phyloP scores from a whole-genome alignment of 1,284 basidiomycete species.

The Golubevia pallescens region DNA sequence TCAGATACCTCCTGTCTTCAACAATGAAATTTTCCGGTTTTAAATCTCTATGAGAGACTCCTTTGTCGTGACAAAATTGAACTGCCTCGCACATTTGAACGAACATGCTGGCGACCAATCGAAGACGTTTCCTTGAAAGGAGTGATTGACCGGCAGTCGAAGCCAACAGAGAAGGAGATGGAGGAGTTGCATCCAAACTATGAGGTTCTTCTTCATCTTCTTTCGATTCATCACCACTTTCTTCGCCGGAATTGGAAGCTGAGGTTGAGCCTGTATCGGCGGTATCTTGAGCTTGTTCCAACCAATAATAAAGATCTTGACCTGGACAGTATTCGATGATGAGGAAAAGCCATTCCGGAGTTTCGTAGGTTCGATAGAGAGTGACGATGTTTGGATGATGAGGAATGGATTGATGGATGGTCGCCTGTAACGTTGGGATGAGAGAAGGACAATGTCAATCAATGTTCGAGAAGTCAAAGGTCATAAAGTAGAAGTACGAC shows the following conservation, averaged over 20 bases:
- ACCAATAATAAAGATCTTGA: slow-evolving; percentile 88
- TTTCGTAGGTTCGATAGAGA: slow-evolving; percentile 75
- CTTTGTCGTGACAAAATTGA: slow-evolving; percentile 89
- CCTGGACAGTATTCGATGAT: slow-evolving; percentile 92
- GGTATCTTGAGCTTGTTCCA: slow-evolving; percentile 71
- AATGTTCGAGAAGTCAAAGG: slow-evolving; percentile 1
- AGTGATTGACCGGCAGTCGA: slow-evolving; percentile 79
- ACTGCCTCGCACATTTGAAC: slow-evolving; percentile 97
- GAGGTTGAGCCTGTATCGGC: slow-evolving; percentile 29
- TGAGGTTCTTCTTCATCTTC: slow-evolving; percentile 9
- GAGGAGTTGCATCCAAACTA: slow-evolving; percentile 69
- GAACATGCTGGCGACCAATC: slow-evolving; percentile 95
- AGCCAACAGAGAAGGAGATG: slow-evolving; percentile 84
- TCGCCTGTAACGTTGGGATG: slow-evolving; percentile 72
- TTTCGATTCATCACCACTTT: slow-evolving; percentile 6
- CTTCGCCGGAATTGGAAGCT: slow-evolving; percentile 22
- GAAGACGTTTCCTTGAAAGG: slow-evolving; percentile 82
- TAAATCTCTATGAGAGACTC: slow-evolving; percentile 94
- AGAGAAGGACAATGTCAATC: slow-evolving; percentile 6
- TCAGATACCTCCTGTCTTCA: slow-evolving; percentile 38
- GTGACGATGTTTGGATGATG: slow-evolving; percentile 94
- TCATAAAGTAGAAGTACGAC: background rate
- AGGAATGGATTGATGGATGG: slow-evolving; percentile 90
- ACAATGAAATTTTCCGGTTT: slow-evolving; percentile 75
- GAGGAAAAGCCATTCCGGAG: slow-evolving; percentile 78